These are phyloP conservation scores for Piedraia hortae DNA, from an alignment of 2,329 filamentous ascomycete species.

Conservation along the genomic window DNA sequence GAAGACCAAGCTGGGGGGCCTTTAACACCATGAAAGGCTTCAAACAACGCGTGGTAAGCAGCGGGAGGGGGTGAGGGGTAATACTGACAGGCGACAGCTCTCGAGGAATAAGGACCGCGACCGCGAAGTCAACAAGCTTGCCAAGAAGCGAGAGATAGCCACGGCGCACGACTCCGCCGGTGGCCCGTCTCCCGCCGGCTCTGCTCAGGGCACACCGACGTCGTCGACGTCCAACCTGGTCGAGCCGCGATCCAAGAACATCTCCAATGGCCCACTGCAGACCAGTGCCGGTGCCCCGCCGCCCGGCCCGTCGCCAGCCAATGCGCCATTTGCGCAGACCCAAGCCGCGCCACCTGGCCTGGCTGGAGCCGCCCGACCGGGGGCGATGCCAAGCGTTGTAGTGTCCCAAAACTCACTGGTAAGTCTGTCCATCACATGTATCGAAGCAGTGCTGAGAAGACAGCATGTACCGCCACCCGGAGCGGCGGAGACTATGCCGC, in stretches of 20 bases:
- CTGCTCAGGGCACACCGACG: constrained; percentile 46
- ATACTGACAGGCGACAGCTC: constrained; percentile 44
- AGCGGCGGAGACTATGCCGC: constrained; percentile 89
- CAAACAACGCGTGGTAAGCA: constrained; percentile 87
- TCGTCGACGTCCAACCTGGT: constrained; percentile 72
- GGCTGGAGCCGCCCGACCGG: constrained; percentile 7
- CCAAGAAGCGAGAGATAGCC: constrained; percentile 38
- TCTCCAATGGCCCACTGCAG: constrained; percentile 21
- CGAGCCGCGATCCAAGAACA: constrained; percentile 60
- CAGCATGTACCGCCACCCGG: constrained; percentile 83
- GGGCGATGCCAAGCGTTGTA: constrained; percentile 44
- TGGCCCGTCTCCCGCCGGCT: constrained; percentile 29
- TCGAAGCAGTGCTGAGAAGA: constrained; percentile 2
- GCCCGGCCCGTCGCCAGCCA: constrained; percentile 6
- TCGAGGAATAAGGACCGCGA: constrained; percentile 39
- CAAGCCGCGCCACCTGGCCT: constrained; percentile 2
- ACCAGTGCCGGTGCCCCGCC: constrained; percentile 20
- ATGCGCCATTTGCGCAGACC: constrained; percentile 2
- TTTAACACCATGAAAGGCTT: constrained; percentile 87
- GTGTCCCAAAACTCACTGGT: constrained; percentile 87
- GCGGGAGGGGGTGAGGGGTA: constrained; percentile 4
- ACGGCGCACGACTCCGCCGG: constrained; percentile 36
- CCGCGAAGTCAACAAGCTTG: constrained; percentile 36
- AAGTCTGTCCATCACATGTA: constrained; percentile 2
- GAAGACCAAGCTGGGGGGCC: too few species aligned